These are phyloP conservation scores for Schizothecium vesticola DNA, from an alignment of 495 filamentous ascomycete genomes.

Conservation along the genomic window DNA sequence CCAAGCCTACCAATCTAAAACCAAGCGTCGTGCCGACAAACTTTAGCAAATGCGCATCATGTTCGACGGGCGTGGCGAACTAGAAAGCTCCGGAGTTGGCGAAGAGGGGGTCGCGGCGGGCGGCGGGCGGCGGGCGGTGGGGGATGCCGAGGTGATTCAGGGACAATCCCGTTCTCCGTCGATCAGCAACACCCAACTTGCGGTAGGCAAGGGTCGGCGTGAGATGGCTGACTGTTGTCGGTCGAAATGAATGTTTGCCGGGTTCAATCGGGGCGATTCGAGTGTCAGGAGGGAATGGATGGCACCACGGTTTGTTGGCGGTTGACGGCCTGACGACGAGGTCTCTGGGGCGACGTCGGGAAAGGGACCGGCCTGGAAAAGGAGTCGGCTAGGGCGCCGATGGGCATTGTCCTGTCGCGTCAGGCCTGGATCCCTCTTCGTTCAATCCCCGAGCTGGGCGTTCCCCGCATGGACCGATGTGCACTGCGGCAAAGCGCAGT, in stretches of 20 bases:
- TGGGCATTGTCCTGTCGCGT: not conserved
- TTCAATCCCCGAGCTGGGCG: not conserved
- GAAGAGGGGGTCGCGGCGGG: not conserved
- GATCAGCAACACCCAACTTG: not conserved
- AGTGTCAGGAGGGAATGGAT: conserved; percentile 6
- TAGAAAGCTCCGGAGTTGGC: not conserved
- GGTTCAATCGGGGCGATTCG: not conserved
- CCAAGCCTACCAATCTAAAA: not conserved
- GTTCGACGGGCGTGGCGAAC: conserved; percentile 10
- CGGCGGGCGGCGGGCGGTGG: not conserved
- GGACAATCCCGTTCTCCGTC: not conserved
- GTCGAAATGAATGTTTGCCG: not conserved
- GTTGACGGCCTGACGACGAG: not conserved
- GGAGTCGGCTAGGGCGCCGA: not conserved
- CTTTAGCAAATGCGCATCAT: conserved; percentile 15
- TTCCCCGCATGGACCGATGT: conserved; percentile 5
- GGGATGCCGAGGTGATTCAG: not conserved
- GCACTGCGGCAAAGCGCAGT: not conserved
- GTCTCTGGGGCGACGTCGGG: not conserved
- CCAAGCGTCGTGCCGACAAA: conserved; percentile 4
- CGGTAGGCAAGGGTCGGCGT: not conserved
- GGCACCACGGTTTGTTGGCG: not conserved
- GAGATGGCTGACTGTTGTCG: not conserved
- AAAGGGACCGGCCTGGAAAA: not conserved
- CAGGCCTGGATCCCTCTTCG: conserved; percentile 1